phyloP scores from a whole-genome alignment of 495 filamentous ascomycete species.

The Echria macrotheca region DNA sequence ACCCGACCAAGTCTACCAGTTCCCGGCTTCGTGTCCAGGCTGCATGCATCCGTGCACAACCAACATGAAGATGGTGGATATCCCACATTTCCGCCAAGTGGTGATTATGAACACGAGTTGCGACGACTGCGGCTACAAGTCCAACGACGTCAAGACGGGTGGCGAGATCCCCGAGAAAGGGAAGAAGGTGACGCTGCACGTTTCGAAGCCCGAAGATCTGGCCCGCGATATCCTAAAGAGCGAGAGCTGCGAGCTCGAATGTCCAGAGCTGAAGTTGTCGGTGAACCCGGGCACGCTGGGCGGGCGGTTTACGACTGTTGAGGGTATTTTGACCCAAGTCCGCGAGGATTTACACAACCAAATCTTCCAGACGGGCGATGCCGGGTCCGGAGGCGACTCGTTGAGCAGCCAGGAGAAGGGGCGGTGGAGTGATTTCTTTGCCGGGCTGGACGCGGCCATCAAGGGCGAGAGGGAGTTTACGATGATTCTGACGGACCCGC shows the following conservation, averaged over 20 bases:
- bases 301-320: slow-evolving; percentile 95
- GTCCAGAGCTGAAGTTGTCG: slow-evolving; percentile 75
- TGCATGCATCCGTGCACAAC: slow-evolving; percentile 77
- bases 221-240: slow-evolving; percentile 92
- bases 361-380: slow-evolving; percentile 68
- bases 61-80: slow-evolving; percentile 93
- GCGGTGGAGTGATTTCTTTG: slow-evolving; percentile 80
- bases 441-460: slow-evolving; percentile 67
- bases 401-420: slow-evolving; percentile 54
- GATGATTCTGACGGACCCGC: slow-evolving; percentile 79
- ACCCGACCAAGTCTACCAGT: slow-evolving; percentile 81
- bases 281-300: slow-evolving; percentile 90
- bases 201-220: slow-evolving; percentile 71
- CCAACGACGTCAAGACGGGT: slow-evolving; percentile 94
- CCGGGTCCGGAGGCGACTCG: slow-evolving; percentile 57
- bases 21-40: slow-evolving; percentile 86
- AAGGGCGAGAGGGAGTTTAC: slow-evolving; percentile 75
- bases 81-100: slow-evolving; percentile 95
- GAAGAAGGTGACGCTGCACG: slow-evolving; percentile 70
- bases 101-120: slow-evolving; percentile 86
- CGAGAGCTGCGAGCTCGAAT: slow-evolving; percentile 79
- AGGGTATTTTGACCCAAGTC: slow-evolving; percentile 90
- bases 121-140: slow-evolving; percentile 85
- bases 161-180: slow-evolving; percentile 86
- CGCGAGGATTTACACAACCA: slow-evolving; percentile 78